A percentile compares a stretch with the other conserved stretches of the same genome.
Evolutionary conservation across 495 filamentous ascomycete species (phyloP).

Genomic region (Sabuloglossum arenarium): DNA sequence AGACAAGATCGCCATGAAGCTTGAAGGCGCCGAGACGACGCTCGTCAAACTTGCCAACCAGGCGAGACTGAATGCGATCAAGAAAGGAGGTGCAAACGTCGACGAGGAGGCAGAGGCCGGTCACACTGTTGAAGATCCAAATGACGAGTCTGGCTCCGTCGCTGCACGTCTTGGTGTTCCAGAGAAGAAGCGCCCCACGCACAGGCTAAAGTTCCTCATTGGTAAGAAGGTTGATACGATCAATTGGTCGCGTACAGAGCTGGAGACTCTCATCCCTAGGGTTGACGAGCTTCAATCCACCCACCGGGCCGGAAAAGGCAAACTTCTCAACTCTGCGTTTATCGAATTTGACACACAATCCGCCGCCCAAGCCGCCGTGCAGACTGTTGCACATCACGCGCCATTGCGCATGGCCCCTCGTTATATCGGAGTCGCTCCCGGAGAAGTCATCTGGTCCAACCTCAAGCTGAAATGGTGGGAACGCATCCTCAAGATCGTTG

Average conservation of each 20-base stretch:
- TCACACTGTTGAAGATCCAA: slow-evolving; percentile 25
- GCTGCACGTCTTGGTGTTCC: slow-evolving; percentile 61
- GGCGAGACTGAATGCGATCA: slow-evolving; percentile 47
- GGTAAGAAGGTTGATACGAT: slow-evolving; percentile 92
- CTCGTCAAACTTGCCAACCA: slow-evolving; percentile 68
- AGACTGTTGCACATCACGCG: slow-evolving; percentile 73
- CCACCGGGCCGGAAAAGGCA: slow-evolving; percentile 44
- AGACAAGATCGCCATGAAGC: slow-evolving; percentile 60
- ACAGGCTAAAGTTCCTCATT: slow-evolving; percentile 55
- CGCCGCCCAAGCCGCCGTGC: slow-evolving; percentile 71
- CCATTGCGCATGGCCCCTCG: slow-evolving; percentile 84
- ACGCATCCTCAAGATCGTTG: slow-evolving; percentile 46
- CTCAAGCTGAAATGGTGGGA: slow-evolving; percentile 81
- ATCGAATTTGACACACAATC: slow-evolving; percentile 67
- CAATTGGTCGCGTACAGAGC: slow-evolving; percentile 71
- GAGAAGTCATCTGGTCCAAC: slow-evolving; percentile 78
- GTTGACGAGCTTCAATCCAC: slow-evolving; percentile 55
- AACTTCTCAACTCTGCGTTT: slow-evolving; percentile 58
- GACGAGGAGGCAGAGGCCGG: slow-evolving; percentile 26
- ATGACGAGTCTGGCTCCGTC: slow-evolving; percentile 48
- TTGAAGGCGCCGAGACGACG: slow-evolving; percentile 79
- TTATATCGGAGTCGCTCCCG: slow-evolving; percentile 67
- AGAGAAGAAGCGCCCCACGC: slow-evolving; percentile 65
- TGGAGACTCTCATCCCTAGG: slow-evolving; percentile 60
- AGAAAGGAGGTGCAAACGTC: slow-evolving; percentile 36